Evolutionary conservation across 2,329 filamentous ascomycete species (phyloP), one percentile per base, ranked within the genome.

Genomic region (Ophiostoma piceae): DNA sequence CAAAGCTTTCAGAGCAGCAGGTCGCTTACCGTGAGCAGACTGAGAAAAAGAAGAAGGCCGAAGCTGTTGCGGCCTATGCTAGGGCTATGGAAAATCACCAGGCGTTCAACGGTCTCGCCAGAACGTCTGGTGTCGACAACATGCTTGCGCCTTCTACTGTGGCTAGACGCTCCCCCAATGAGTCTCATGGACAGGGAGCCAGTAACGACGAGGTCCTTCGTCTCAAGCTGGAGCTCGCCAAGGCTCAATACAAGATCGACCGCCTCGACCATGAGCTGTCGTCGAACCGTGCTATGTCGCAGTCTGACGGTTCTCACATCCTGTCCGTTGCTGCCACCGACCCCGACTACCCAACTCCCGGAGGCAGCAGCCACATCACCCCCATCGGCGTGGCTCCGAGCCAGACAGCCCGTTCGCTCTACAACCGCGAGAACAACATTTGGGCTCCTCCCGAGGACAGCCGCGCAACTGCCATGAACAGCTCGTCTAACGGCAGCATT

Each of bases 1-100:
- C 89, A 70, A 90, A 89, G 76, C 83, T 94, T 66, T 87, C 87
- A n/a, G 88, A 93, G 77, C 90, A 92, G 75, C 87, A 90, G 75
- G 81, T 81, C 62, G 77, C 83, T n/a, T 79, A 89, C 67, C 82
- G 82, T 67, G 84, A 87, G 77, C 87, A 90, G 76, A 85, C 84
- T 72, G 82, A 86, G 70, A 82, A 82, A 68, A 76, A 86, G 62
- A 84, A 83, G 71, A 75, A 76, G 11, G 72, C 75, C 35, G 80
- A 82, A 14, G 81, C 82, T 26, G 77, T 78, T 29, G 71, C 62
- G 47, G 70, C 75, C 39, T 80, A 80, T 71, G 74, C 77, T 41
- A 76, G 76, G 68, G 75, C 73, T 43, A 74, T 82, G 22, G 84
- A 85, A 43, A 83, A 85, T 65, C 78, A 80, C 64, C 82, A 85